A percentile compares a stretch with the other conserved stretches of the same genome.
phyloP scores from a whole-genome alignment of 129 eudicot genomes.

The Artemisia annua region DNA sequence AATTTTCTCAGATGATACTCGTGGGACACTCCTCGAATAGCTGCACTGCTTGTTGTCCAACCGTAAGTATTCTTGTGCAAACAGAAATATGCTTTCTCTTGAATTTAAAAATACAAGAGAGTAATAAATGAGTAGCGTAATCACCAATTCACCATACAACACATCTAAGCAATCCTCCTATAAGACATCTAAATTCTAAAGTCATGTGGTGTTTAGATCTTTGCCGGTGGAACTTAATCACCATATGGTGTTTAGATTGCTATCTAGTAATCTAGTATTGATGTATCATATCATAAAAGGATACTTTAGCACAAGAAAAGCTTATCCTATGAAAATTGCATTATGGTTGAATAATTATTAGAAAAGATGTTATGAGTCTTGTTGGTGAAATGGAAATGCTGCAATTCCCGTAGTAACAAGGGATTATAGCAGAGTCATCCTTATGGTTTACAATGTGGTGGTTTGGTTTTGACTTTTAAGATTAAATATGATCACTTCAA shows the following conservation, averaged over 20 bases:
- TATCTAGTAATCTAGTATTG: too few species aligned
- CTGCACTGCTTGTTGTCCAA: slow-evolving; percentile 87
- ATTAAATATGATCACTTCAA: background rate
- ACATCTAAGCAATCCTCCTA: too few species aligned
- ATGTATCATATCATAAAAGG: too few species aligned
- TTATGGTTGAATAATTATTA: background rate
- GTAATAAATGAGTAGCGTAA: background rate
- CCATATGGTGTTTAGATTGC: too few species aligned
- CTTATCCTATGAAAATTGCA: too few species aligned
- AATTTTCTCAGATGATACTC: slow-evolving; percentile 89
- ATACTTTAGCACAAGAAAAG: too few species aligned
- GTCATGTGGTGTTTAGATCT: background rate
- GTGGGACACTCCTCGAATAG: slow-evolving; percentile 87
- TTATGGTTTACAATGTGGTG: background rate
- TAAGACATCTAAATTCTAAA: too few species aligned
- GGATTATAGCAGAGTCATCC: background rate
- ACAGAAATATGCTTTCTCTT: background rate
- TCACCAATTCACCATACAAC: too few species aligned
- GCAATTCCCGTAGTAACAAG: too few species aligned
- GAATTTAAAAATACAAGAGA: background rate
- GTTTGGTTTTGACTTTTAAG: background rate
- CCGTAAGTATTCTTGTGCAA: slow-evolving; percentile 45
- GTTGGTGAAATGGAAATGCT: too few species aligned
- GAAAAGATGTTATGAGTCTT: too few species aligned
- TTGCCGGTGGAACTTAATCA: background rate